Conservation (phyloP, 108 stramenopile species). For the Pseudonitzschia multistriata region DNA sequence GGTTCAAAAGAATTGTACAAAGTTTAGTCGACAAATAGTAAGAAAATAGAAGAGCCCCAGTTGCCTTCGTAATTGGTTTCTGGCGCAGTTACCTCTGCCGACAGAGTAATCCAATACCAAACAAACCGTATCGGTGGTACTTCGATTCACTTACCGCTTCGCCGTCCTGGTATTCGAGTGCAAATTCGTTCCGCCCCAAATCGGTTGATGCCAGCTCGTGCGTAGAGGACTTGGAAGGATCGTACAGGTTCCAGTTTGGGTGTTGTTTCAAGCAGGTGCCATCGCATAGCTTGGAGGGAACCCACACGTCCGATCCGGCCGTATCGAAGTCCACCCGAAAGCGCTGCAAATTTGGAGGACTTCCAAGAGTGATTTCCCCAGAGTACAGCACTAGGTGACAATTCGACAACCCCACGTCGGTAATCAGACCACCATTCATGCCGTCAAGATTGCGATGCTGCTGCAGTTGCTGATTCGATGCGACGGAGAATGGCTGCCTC, state of each 20-base stretch:
- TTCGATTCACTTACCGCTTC: conserved; percentile 28
- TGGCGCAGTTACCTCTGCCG: too few relatives aligned
- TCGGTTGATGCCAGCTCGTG: conserved; percentile 29
- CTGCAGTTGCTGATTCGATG: not conserved
- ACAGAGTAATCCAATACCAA: too few relatives aligned
- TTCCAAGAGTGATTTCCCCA: conserved; percentile 57
- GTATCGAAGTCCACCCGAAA: conserved; percentile 95
- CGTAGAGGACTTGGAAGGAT: conserved; percentile 45
- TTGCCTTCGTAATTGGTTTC: too few relatives aligned
- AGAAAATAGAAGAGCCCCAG: not conserved
- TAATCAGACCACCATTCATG: conserved; percentile 2
- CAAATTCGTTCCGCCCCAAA: conserved; percentile 53
- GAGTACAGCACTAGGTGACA: conserved; percentile 55
- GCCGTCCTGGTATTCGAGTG: conserved; percentile 67
- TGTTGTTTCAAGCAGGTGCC: conserved; percentile 46
- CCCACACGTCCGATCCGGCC: conserved; percentile 94
- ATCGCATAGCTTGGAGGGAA: conserved; percentile 81
- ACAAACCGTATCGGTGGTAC: not conserved
- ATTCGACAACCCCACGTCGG: conserved; percentile 38
- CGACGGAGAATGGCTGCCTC: conserved; percentile 11
- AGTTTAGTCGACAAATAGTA: too few relatives aligned
- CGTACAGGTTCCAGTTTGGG: conserved; percentile 60
- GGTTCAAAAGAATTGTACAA: too few relatives aligned
- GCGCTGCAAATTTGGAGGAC: conserved; percentile 60
- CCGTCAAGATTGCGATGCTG: not conserved